Conservation (phyloP, 148 eudicot species). For the Chenopodium album region DNA sequence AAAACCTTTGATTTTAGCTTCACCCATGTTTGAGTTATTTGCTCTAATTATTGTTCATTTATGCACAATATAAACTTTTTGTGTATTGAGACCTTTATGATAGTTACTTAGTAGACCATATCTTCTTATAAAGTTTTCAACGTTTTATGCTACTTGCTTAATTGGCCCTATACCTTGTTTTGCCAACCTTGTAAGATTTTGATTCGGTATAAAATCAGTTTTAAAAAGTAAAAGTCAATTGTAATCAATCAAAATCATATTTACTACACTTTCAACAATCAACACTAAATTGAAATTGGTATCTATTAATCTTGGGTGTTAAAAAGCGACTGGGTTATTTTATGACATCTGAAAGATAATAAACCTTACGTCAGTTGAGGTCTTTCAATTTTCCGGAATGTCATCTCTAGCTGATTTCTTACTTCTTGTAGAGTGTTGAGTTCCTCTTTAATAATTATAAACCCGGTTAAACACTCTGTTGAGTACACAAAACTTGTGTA, state of each 20-base stretch:
- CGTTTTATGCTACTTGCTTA: background rate
- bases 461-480: background rate
- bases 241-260: too few species aligned
- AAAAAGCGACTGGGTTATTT: slow-evolving; percentile 2
- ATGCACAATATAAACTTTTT: background rate
- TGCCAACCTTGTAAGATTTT: background rate
- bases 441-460: background rate
- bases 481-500: background rate
- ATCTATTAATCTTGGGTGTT: background rate
- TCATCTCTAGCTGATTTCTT: background rate
- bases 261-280: too few species aligned
- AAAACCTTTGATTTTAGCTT: background rate
- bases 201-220: too few species aligned
- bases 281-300: too few species aligned
- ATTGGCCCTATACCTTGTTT: background rate
- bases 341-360: background rate
- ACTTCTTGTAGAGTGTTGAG: background rate
- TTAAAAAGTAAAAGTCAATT: too few species aligned
- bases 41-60: background rate
- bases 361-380: background rate
- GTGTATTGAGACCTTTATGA: background rate
- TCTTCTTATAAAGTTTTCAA: background rate
- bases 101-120: background rate
- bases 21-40: background rate
- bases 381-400: background rate